A percentile compares a stretch with the other conserved stretches of the same genome.
Evolutionary conservation across 805 yeast genomes (phyloP).

Genomic region (Geotrichum ghanense): DNA sequence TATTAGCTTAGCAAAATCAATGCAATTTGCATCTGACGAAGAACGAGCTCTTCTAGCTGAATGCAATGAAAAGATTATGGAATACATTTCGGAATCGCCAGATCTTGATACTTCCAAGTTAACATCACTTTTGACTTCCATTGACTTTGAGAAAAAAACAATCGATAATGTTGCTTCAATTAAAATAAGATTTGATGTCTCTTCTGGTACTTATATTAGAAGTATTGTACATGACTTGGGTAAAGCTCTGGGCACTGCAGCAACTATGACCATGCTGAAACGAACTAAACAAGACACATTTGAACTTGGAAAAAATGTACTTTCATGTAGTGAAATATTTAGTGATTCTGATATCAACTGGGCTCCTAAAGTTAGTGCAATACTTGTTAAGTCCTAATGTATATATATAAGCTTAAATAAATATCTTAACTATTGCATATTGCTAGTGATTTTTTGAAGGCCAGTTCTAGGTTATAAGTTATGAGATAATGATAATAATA

Average conservation of each 20-base stretch:
- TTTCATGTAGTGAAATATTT: constrained; percentile 56
- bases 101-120: background rate
- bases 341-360: background rate
- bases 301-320: constrained; percentile 59
- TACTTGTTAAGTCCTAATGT: too few relatives aligned
- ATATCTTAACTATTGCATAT: too few relatives aligned
- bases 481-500: too few relatives aligned
- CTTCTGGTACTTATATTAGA: constrained; percentile 92
- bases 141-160: background rate
- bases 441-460: too few relatives aligned
- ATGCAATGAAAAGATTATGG: background rate
- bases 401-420: too few relatives aligned
- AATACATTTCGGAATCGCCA: background rate
- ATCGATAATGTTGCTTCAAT: background rate
- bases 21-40: background rate
- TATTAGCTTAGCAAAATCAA: background rate
- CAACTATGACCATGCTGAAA: constrained; percentile 77
- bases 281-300: constrained; percentile 75
- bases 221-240: constrained; percentile 85
- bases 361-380: background rate
- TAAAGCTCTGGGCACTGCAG: constrained; percentile 63
- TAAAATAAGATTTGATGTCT: constrained; percentile 49
- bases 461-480: too few relatives aligned
- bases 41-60: background rate
- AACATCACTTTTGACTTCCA: background rate